A percentile compares a stretch with the other conserved stretches of the same genome.
phyloP scores from a whole-genome alignment of 495 filamentous ascomycete genomes.

The Evansstolkia leycettana region DNA sequence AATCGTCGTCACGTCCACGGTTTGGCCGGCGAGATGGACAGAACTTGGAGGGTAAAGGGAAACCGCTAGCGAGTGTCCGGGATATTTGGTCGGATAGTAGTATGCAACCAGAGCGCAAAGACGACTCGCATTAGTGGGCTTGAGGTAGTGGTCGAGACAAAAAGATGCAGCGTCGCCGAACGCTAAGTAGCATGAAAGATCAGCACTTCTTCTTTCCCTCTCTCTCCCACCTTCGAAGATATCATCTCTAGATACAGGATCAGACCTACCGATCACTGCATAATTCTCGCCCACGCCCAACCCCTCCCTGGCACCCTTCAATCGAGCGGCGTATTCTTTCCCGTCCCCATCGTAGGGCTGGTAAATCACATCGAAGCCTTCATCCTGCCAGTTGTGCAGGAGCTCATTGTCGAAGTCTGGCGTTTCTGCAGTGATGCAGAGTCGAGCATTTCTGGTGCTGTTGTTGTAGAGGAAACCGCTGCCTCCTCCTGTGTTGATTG shows the following conservation, averaged over 20 bases:
- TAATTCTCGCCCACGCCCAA: conserved; percentile 38
- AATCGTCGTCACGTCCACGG: conserved; percentile 28
- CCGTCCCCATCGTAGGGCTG: conserved; percentile 40
- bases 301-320: conserved; percentile 33
- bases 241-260: too few relatives aligned
- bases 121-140: conserved; percentile 30
- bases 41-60: conserved; percentile 32
- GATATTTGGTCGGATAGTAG: conserved; percentile 49
- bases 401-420: conserved; percentile 47
- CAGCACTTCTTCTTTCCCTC: neutral
- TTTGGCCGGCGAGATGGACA: conserved; percentile 43
- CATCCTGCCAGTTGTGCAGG: conserved; percentile 46
- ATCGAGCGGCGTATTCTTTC: conserved; percentile 37
- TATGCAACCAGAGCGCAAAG: conserved; percentile 45
- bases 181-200: conserved; percentile 17
- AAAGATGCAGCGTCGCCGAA: conserved; percentile 47
- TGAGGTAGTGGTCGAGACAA: conserved; percentile 41
- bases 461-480: conserved; percentile 30
- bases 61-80: conserved; percentile 36
- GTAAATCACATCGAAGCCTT: conserved; percentile 56
- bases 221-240: too few relatives aligned
- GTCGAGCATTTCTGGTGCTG: conserved; percentile 32
- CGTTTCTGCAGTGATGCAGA: conserved; percentile 54
- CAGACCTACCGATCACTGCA: conserved; percentile 31
- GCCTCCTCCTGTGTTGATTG: conserved; percentile 25